phyloP scores from a whole-genome alignment of 352 stramenopile species.

The Lagenidium giganteum region DNA sequence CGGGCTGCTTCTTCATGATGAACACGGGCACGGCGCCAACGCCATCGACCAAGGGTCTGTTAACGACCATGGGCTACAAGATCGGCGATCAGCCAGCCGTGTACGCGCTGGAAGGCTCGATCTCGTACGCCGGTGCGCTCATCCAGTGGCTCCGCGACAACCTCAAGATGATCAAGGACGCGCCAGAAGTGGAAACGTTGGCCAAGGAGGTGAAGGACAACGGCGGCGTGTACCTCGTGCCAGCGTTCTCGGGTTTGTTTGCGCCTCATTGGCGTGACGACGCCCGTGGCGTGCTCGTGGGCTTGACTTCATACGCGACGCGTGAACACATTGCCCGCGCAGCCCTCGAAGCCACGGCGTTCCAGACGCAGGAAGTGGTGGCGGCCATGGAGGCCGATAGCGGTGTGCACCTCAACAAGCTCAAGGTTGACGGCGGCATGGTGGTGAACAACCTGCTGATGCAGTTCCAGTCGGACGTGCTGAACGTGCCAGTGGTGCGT shows the following conservation, averaged over 20 bases:
- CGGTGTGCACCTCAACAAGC: slow-evolving; percentile 82
- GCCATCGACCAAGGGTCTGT: slow-evolving; percentile 88
- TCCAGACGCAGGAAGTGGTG: slow-evolving; percentile 94
- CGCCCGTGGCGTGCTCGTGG: slow-evolving; percentile 95
- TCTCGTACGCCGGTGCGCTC: slow-evolving; percentile 94
- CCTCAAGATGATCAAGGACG: slow-evolving; percentile 91
- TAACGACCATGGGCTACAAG: slow-evolving; percentile 93
- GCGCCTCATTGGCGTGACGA: slow-evolving; percentile 96
- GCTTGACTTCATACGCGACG: slow-evolving; percentile 93
- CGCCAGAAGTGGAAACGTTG: slow-evolving; percentile 87
- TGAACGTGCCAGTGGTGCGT: slow-evolving; percentile 91
- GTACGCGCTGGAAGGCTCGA: slow-evolving; percentile 97
- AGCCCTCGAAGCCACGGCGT: slow-evolving; percentile 94
- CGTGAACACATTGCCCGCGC: slow-evolving; percentile 95
- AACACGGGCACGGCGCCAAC: slow-evolving; percentile 94
- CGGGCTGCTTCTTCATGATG: slow-evolving; percentile 99
- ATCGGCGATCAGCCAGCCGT: slow-evolving; percentile 75
- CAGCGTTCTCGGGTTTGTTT: slow-evolving; percentile 97
- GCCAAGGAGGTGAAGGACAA: slow-evolving; percentile 89
- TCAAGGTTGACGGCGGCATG: slow-evolving; percentile 98
- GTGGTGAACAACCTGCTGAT: slow-evolving; percentile 97
- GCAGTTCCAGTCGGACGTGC: slow-evolving; percentile 98
- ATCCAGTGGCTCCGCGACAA: slow-evolving; percentile 99
- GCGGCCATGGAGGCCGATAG: slow-evolving; percentile 93
- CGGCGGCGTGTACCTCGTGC: slow-evolving; percentile 97